phyloP scores from a whole-genome alignment of 2,329 filamentous ascomycete species.

The Paracorniculantispora psalliotae region DNA sequence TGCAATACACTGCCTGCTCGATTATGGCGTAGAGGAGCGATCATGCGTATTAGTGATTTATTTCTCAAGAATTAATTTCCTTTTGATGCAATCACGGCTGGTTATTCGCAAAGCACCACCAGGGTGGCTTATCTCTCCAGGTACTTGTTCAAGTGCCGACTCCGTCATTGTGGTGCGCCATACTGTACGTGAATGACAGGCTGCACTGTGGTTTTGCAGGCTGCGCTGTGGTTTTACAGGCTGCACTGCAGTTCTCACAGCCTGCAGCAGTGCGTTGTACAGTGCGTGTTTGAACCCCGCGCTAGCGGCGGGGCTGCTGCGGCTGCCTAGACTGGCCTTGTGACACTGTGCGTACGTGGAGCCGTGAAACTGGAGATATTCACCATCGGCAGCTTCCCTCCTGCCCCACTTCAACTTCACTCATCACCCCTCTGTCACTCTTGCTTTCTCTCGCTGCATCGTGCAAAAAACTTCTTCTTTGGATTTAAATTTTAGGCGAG shows the following conservation, averaged over 20 bases:
- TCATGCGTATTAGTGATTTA: too few species aligned
- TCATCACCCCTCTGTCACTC: slow-evolving; percentile 14
- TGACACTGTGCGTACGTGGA: slow-evolving; percentile 10
- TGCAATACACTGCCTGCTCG: too few species aligned
- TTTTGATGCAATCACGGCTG: too few species aligned
- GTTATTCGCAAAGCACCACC: neutral
- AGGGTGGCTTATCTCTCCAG: neutral
- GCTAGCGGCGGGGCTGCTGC: neutral
- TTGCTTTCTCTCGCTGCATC: slow-evolving; percentile 14
- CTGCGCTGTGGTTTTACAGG: too few species aligned
- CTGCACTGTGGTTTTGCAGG: slow-evolving; percentile 1
- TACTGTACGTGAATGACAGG: neutral
- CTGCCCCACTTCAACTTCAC: slow-evolving; percentile 26
- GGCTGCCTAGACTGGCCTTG: slow-evolving; percentile 11
- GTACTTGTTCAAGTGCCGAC: slow-evolving; percentile 1
- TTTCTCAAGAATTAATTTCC: too few species aligned
- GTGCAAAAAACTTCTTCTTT: neutral
- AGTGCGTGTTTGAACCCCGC: neutral
- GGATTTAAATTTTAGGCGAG: slow-evolving; percentile 1
- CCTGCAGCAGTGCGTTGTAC: neutral
- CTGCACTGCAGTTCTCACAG: neutral
- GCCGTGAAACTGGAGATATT: slow-evolving; percentile 5
- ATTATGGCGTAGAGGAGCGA: too few species aligned
- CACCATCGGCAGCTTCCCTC: slow-evolving; percentile 17
- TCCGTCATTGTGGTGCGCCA: neutral